phyloP scores from a whole-genome alignment of 768 basidiomycete genomes.

The Dioszegia crocea region DNA sequence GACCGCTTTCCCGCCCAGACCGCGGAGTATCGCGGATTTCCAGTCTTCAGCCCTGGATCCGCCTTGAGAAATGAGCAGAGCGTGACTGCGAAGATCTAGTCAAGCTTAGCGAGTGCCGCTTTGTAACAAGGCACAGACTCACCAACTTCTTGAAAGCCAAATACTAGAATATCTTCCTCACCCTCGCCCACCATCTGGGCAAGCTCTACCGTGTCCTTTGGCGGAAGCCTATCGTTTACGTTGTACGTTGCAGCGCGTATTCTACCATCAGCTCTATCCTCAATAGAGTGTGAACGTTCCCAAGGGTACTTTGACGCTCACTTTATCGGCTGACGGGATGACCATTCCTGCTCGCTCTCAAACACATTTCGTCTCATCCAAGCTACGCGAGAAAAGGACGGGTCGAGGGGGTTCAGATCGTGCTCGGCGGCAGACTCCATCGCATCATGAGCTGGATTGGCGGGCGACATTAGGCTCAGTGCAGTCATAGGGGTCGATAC shows the following conservation, averaged over 20 bases:
- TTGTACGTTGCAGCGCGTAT: conserved; percentile 40
- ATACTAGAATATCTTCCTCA: conserved; percentile 38
- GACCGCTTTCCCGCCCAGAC: conserved; percentile 20
- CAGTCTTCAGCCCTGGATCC: conserved; percentile 29
- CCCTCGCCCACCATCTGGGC: conserved; percentile 26
- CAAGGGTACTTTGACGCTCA: too few species aligned
- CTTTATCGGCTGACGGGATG: conserved; percentile 12
- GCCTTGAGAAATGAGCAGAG: conserved; percentile 33
- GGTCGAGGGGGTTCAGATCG: conserved; percentile 26
- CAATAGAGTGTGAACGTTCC: too few species aligned
- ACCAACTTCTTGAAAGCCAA: conserved; percentile 45
- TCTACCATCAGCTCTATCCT: conserved; percentile 11
- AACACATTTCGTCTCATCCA: conserved; percentile 32
- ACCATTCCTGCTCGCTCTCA: conserved; percentile 29
- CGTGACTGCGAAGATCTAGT: conserved; percentile 31
- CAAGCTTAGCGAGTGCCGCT: neutral
- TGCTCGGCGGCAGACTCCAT: neutral
- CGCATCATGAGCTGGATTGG: neutral
- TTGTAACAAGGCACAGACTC: neutral
- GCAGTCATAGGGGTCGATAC: neutral
- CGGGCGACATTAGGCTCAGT: neutral
- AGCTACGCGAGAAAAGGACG: conserved; percentile 25
- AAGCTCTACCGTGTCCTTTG: conserved; percentile 26
- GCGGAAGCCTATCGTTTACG: conserved; percentile 42
- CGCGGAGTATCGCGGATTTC: conserved; percentile 24